Evolutionary conservation across 164 flowering plant genomes (phyloP).

Genomic region (Aristolochia contorta): DNA sequence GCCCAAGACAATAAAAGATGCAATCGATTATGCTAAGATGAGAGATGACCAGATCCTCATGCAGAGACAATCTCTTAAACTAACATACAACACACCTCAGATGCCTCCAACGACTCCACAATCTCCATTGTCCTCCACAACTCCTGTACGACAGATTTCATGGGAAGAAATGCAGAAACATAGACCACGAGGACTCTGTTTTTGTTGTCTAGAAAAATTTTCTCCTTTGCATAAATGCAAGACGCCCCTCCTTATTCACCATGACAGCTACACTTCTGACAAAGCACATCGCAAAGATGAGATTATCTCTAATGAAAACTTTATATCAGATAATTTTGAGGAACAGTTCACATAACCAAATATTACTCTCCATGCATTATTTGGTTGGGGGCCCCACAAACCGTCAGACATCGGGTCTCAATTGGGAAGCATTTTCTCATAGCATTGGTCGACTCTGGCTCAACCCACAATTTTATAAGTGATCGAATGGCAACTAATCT

Average conservation of each 20-base stretch:
- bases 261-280: not conserved
- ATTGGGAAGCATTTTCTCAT: constrained; percentile 6
- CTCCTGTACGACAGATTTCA: not conserved
- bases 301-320: not conserved
- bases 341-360: not conserved
- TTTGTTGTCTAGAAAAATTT: not conserved
- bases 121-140: not conserved
- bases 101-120: not conserved
- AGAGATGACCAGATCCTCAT: not conserved
- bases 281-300: not conserved
- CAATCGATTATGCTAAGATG: too few species aligned
- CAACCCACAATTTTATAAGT: constrained; percentile 12
- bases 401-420: constrained; percentile 1
- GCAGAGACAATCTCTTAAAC: not conserved
- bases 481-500: not conserved
- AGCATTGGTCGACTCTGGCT: too few species aligned
- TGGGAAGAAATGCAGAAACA: too few species aligned
- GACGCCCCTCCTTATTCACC: not conserved
- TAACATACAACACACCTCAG: not conserved
- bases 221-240: not conserved
- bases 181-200: not conserved
- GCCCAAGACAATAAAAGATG: too few species aligned
- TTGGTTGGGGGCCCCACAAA: constrained; percentile 5
- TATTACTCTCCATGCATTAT: constrained; percentile 4
- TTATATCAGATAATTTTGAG: not conserved